These are phyloP conservation scores for Candida methanosorbosa DNA, from an alignment of 805 yeast genomes.

Conservation along the genomic window DNA sequence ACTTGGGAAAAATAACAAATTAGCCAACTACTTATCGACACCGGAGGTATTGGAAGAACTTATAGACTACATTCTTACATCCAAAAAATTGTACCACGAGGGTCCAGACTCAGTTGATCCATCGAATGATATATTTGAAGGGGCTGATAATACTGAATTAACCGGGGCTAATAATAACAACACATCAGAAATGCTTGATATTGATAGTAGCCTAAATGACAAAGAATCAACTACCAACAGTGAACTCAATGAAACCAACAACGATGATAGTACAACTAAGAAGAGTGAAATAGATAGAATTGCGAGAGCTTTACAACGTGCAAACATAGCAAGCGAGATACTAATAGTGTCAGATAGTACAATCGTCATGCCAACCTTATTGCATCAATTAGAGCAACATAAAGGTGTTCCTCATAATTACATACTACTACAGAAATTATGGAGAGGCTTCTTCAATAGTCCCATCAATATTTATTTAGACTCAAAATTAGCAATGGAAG, in stretches of 20 bases:
- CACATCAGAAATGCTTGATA: no score
- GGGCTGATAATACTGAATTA: not conserved
- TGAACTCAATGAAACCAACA: not conserved
- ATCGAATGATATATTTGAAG: constrained; percentile 8
- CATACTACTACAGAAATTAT: constrained; percentile 14
- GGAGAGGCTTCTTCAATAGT: constrained; percentile 24
- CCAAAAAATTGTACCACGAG: constrained; percentile 13
- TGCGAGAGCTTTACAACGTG: constrained; percentile 18
- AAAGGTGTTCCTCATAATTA: constrained; percentile 5
- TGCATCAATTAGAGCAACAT: constrained; percentile 2
- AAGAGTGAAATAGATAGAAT: no score
- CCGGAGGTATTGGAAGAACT: constrained; percentile 21
- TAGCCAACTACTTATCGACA: constrained; percentile 23
- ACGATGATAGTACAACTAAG: no score
- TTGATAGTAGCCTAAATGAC: no score
- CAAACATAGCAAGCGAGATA: constrained; percentile 20
- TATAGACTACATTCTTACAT: constrained; percentile 20
- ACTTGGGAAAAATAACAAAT: constrained; percentile 23
- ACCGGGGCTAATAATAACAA: not conserved
- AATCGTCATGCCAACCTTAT: constrained; percentile 11
- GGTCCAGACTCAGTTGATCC: constrained; percentile 1
- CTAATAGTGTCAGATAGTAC: constrained; percentile 16
- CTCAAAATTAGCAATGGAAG: not conserved
- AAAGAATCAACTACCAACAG: not conserved
- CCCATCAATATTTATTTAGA: constrained; percentile 10